A percentile compares a stretch with the other conserved stretches of the same genome.
Evolutionary conservation across 768 basidiomycete species (phyloP).

Genomic region (Leucosporidium creatinivorum): DNA sequence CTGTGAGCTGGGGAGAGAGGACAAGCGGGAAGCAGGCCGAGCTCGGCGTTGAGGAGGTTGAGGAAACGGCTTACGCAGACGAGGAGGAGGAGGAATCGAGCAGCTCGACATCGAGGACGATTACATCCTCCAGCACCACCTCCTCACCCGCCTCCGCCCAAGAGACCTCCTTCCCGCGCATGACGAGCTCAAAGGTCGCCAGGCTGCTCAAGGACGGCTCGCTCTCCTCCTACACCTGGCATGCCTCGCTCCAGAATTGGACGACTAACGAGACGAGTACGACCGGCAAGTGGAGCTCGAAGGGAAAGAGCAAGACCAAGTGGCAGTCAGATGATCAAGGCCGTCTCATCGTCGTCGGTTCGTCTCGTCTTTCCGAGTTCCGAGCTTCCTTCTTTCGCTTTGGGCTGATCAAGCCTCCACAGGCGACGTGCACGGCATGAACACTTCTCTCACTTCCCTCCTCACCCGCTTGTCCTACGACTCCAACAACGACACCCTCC

Average conservation of each 20-base stretch:
- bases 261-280: no score
- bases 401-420: not conserved
- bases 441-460: slow-evolving; percentile 41
- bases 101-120: no score
- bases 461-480: slow-evolving; percentile 58
- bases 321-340: not conserved
- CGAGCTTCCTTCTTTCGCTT: not conserved
- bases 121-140: no score
- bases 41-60: not conserved
- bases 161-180: not conserved
- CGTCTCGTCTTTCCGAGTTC: not conserved
- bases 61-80: not conserved
- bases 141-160: no score
- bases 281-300: no score
- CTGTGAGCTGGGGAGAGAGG: not conserved
- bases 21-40: not conserved
- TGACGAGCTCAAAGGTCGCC: not conserved
- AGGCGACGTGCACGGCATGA: slow-evolving; percentile 29
- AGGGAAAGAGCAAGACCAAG: not conserved
- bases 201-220: slow-evolving; percentile 14
- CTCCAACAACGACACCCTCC: slow-evolving; percentile 56
- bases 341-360: slow-evolving; percentile 25
- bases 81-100: not conserved
- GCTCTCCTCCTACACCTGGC: slow-evolving; percentile 23
- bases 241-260: slow-evolving; percentile 1